These are phyloP conservation scores for Paecilomyces variotii DNA, from an alignment of 2,329 filamentous ascomycete genomes.

Conservation along the genomic window DNA sequence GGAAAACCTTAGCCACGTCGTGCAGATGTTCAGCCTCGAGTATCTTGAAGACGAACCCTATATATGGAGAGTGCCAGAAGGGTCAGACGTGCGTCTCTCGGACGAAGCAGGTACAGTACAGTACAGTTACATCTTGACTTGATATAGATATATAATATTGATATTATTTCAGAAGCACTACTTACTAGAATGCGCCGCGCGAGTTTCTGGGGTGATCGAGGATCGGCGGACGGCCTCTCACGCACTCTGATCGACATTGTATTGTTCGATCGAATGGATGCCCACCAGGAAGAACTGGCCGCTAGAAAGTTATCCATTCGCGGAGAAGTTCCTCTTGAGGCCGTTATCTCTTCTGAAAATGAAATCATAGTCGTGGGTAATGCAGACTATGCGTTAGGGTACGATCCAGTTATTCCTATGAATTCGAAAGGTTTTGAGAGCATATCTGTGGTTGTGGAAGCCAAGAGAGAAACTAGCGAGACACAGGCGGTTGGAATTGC, in stretches of 20 bases:
- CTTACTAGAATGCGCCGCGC: too few relatives aligned
- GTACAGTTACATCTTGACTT: background rate
- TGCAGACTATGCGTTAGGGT: background rate
- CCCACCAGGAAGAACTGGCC: slow-evolving; percentile 1
- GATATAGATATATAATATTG: background rate
- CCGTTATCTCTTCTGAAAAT: background rate
- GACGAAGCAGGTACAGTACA: background rate
- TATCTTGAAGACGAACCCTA: background rate
- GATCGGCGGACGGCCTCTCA: background rate
- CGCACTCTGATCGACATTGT: slow-evolving; percentile 2
- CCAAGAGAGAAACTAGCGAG: too few relatives aligned
- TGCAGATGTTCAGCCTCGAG: background rate
- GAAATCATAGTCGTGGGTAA: background rate
- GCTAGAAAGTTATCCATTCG: background rate
- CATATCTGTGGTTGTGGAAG: slow-evolving; percentile 1
- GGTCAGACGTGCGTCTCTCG: background rate
- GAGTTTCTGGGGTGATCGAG: background rate
- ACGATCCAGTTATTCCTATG: background rate
- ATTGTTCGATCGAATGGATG: slow-evolving; percentile 1
- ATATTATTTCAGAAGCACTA: background rate
- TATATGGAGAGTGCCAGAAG: background rate
- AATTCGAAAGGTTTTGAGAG: background rate
- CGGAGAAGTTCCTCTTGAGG: background rate
- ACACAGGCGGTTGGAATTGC: background rate
- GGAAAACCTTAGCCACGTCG: background rate